Percentiles rank a stretch among this genome's conserved stretches.
Conservation (phyloP, 345 rosid species). For the Pugionium dolabratum region DNA sequence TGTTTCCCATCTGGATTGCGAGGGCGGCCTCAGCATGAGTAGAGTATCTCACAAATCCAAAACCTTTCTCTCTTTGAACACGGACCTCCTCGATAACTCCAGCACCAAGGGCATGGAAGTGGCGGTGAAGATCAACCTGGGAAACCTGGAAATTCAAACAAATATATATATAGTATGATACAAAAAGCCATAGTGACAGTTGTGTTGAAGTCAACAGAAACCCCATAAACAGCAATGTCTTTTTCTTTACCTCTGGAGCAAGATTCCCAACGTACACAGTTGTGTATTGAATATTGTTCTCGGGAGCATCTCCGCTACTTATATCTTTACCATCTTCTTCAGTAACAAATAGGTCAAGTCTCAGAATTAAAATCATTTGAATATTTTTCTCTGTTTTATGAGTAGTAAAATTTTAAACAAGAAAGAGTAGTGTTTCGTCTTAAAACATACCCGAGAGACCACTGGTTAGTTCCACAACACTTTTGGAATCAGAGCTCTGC, state of each 20-base stretch:
- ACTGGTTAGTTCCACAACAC: slow-evolving; percentile 76
- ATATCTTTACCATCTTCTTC: slow-evolving; percentile 46
- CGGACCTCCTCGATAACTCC: slow-evolving; percentile 57
- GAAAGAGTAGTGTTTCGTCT: slow-evolving; percentile 3
- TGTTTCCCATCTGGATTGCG: slow-evolving; percentile 52
- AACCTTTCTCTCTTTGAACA: slow-evolving; percentile 58
- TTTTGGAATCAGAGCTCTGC: slow-evolving; percentile 68
- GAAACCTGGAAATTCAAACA: slow-evolving; percentile 39
- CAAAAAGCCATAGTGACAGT: neutral
- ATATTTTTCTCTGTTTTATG: neutral
- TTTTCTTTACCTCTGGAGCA: slow-evolving; percentile 45
- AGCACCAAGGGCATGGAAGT: slow-evolving; percentile 53
- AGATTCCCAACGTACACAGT: slow-evolving; percentile 58
- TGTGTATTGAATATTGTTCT: slow-evolving; percentile 50
- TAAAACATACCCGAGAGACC: slow-evolving; percentile 67
- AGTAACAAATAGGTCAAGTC: slow-evolving; percentile 21
- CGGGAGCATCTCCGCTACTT: slow-evolving; percentile 47
- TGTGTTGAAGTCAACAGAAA: neutral
- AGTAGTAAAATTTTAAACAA: neutral
- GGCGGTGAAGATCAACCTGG: slow-evolving; percentile 55
- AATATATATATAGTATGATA: neutral
- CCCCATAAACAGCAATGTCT: neutral
- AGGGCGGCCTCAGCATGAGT: slow-evolving; percentile 53
- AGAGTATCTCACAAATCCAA: slow-evolving; percentile 55
- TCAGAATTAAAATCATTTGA: neutral